Evolutionary conservation across 1,139 yeast species (phyloP).

Genomic region (Hemisphaericaspora xylanilytica): DNA sequence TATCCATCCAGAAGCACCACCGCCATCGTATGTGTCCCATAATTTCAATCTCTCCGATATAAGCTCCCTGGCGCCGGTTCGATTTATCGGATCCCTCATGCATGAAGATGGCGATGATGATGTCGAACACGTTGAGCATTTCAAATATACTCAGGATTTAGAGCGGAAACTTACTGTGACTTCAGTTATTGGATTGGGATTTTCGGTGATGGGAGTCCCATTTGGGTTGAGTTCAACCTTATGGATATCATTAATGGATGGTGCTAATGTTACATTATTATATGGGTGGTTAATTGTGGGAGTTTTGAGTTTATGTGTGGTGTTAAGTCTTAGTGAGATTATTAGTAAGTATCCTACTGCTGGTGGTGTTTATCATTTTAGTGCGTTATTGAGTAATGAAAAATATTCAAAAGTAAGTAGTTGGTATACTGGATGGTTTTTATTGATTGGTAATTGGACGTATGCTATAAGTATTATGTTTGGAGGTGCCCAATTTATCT

Average conservation of each 20-base stretch:
- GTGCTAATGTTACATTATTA: slow-evolving; percentile 69
- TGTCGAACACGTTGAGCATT: slow-evolving; percentile 62
- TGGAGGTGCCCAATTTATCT: slow-evolving; percentile 70
- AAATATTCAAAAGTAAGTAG: slow-evolving; percentile 54
- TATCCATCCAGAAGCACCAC: slow-evolving; percentile 12
- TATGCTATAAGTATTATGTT: slow-evolving; percentile 71
- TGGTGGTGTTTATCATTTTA: slow-evolving; percentile 72
- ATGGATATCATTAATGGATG: slow-evolving; percentile 66
- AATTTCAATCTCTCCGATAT: slow-evolving; percentile 12
- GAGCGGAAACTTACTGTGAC: slow-evolving; percentile 63
- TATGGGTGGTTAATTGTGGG: slow-evolving; percentile 71
- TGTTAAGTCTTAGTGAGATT: slow-evolving; percentile 67
- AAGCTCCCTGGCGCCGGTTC: slow-evolving; percentile 21
- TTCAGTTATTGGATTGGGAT: slow-evolving; percentile 70
- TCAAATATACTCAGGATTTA: slow-evolving; percentile 67
- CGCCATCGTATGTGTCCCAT: slow-evolving; percentile 21
- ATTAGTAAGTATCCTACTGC: slow-evolving; percentile 74
- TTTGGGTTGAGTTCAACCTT: slow-evolving; percentile 71
- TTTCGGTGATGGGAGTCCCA: slow-evolving; percentile 77
- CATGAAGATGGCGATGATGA: slow-evolving; percentile 41
- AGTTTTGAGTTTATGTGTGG: slow-evolving; percentile 58
- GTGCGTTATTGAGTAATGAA: slow-evolving; percentile 64
- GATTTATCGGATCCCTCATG: slow-evolving; percentile 21
- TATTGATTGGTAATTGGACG: slow-evolving; percentile 72
- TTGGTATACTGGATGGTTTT: slow-evolving; percentile 77